A percentile compares a stretch with the other conserved stretches of the same genome.
These are phyloP conservation scores for Drechmeria coniospora DNA, from an alignment of 2,329 filamentous ascomycete species.

Conservation along the genomic window DNA sequence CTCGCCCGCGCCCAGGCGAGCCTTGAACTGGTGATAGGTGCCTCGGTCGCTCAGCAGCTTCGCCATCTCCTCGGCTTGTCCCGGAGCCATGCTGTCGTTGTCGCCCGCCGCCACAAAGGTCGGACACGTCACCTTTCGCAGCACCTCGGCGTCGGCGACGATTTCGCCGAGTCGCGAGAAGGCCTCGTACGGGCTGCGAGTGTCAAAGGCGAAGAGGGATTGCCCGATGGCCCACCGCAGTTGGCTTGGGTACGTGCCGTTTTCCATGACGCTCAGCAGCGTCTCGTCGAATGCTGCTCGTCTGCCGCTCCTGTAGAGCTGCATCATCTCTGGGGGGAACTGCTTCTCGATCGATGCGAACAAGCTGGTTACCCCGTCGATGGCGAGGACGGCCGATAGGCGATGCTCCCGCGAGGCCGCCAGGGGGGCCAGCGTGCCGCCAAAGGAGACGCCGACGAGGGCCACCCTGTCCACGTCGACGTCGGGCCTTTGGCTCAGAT, in stretches of 20 bases:
- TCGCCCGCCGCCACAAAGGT: conserved; percentile 8
- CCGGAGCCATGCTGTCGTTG: conserved; percentile 4
- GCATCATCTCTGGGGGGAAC: conserved; percentile 3
- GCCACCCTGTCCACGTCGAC: conserved; percentile 18
- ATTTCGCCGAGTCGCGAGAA: conserved; percentile 7
- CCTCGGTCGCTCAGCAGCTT: conserved; percentile 4
- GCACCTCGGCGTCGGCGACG: too few species aligned
- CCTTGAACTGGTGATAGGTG: neutral
- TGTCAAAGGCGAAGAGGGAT: conserved; percentile 11
- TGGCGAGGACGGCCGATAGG: conserved; percentile 19
- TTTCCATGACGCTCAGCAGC: conserved; percentile 1
- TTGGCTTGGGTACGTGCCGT: neutral
- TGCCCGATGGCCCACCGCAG: conserved; percentile 9
- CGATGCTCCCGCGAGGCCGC: conserved; percentile 28
- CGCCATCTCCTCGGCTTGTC: neutral
- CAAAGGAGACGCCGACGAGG: conserved; percentile 24
- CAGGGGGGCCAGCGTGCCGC: conserved; percentile 22
- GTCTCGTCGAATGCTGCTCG: conserved; percentile 6
- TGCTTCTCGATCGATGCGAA: conserved; percentile 4
- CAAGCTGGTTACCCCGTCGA: conserved; percentile 22
- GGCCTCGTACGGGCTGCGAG: conserved; percentile 6
- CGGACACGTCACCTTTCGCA: conserved; percentile 7
- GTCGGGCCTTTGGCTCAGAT: conserved; percentile 9
- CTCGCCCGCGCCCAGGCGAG: neutral
- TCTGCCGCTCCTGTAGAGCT: conserved; percentile 6